These are phyloP conservation scores for Salix viminalis DNA, from an alignment of 345 rosid species.

Conservation along the genomic window DNA sequence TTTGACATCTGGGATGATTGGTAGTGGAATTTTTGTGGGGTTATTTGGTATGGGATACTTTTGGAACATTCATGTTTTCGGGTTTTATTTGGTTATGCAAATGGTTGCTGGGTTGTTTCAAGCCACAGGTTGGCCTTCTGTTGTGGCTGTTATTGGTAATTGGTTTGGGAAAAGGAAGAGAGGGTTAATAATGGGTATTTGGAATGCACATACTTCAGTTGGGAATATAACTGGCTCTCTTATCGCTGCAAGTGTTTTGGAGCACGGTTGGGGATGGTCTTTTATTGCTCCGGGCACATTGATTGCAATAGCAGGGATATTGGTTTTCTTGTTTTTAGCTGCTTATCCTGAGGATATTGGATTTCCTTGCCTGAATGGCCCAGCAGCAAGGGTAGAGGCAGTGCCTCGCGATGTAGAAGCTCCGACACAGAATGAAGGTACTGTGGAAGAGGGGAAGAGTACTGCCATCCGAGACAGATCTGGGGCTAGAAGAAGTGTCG, in stretches of 20 bases:
- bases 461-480: slow-evolving; percentile 24
- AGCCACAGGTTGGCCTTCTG: slow-evolving; percentile 97
- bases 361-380: slow-evolving; percentile 41
- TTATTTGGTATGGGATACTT: slow-evolving; percentile 91
- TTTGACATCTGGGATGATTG: slow-evolving; percentile 77
- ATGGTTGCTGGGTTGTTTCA: slow-evolving; percentile 90
- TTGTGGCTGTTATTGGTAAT: slow-evolving; percentile 92
- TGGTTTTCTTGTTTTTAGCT: slow-evolving; percentile 75
- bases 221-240: slow-evolving; percentile 88
- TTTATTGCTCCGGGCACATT: slow-evolving; percentile 73
- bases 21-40: slow-evolving; percentile 84
- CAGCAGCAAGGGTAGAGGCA: background rate
- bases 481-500: slow-evolving; percentile 58
- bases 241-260: slow-evolving; percentile 84
- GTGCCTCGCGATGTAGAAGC: slow-evolving; percentile 36
- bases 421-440: slow-evolving; percentile 22
- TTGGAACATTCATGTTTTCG: slow-evolving; percentile 65
- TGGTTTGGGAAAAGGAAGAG: slow-evolving; percentile 92
- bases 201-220: slow-evolving; percentile 96
- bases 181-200: slow-evolving; percentile 93
- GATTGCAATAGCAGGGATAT: slow-evolving; percentile 61
- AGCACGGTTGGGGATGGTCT: slow-evolving; percentile 96
- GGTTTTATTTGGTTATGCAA: slow-evolving; percentile 68
- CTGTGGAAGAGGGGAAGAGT: slow-evolving; percentile 5
- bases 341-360: slow-evolving; percentile 95